Base-by-base conservation (phyloP, 129 eudicot species). In the Solidago caesia region DNA sequence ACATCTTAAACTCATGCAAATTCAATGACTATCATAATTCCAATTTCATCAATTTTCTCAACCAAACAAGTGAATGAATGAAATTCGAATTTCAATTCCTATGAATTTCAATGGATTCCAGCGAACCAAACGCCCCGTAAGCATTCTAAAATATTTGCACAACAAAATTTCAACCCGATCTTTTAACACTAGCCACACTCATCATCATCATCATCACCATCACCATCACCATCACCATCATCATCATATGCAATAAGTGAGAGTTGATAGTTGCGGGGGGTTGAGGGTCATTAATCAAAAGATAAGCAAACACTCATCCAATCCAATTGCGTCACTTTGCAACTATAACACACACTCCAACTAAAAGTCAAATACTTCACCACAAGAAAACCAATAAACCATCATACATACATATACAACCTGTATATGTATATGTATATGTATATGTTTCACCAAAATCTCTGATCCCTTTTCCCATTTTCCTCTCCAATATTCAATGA, bases 261-360 rank as follows among this genome's bases (percentile, higher is more conserved):
- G 58, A 58, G 44, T 29, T 5, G 42, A 58, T 48, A 46, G 68
- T 15, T 45, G 81, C 11, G 81, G 75, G 68, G 81, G 16, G 75
- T 16, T 69, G 52, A 75, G 48, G 9, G 70, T 60, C 55, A 77
- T 69, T 77, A 59, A 69, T 69, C 49, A 58, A 49, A 68, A 77
- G 76, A 78, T 42, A 77, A 68, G 29, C 51, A 68, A 45, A n/a
- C 27, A 46, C 75, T 58, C 75, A 58, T 68, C 75, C 77, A 71
- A 78, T 62, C 71, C 39, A 47, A 61, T 77, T 12, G 8, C 81
- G 65, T 77, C 76, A 70, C 75, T 68, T 52, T 60, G 70, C 71
- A 77, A 69, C 29, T 4, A 33, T 21, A 33, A 33, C 39, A 33
- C 39, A 49, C 59, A 63, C 11, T 61, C 65, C 63, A 62, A 49